These are phyloP conservation scores for Nemania sp. DNA, from an alignment of 2,329 filamentous ascomycete genomes.

Conservation along the genomic window DNA sequence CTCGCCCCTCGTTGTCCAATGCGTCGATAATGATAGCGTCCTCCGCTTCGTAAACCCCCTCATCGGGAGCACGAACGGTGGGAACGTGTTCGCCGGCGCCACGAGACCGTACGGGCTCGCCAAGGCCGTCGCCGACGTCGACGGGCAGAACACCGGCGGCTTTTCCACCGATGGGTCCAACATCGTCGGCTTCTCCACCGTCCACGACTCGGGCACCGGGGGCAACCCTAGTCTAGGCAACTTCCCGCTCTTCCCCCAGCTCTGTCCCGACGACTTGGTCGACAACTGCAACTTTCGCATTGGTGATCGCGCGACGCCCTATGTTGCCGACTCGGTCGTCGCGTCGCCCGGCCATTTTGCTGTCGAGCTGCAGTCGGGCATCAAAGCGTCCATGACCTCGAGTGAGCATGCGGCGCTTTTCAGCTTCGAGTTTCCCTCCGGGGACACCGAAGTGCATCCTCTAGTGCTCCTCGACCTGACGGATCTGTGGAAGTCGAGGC, in stretches of 20 bases:
- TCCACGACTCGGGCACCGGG: conserved; percentile 60
- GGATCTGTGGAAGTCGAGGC: conserved; percentile 66
- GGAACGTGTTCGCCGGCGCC: conserved; percentile 69
- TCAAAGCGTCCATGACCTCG: conserved; percentile 70
- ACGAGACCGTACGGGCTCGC: conserved; percentile 67
- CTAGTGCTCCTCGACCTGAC: conserved; percentile 70
- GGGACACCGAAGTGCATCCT: conserved; percentile 52
- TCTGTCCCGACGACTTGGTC: conserved; percentile 60
- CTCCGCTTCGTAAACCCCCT: conserved; percentile 58
- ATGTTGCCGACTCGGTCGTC: conserved; percentile 57
- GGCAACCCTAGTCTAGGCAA: conserved; percentile 60
- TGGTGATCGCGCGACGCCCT: conserved; percentile 57
- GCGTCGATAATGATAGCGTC: conserved; percentile 39
- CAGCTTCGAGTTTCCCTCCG: conserved; percentile 66
- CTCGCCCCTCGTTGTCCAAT: conserved; percentile 31
- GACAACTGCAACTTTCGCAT: conserved; percentile 68
- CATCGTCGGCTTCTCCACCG: conserved; percentile 63
- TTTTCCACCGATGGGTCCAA: conserved; percentile 61
- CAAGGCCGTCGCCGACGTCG: conserved; percentile 66
- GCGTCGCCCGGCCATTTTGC: conserved; percentile 69
- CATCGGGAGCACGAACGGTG: conserved; percentile 67
- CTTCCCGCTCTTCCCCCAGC: conserved; percentile 60
- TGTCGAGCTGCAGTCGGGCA: conserved; percentile 64
- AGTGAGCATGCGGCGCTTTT: conserved; percentile 73
- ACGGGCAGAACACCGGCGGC: conserved; percentile 59